These are phyloP conservation scores for Arthrobotrys musiformis DNA, from an alignment of 2,329 filamentous ascomycete genomes.

Conservation along the genomic window DNA sequence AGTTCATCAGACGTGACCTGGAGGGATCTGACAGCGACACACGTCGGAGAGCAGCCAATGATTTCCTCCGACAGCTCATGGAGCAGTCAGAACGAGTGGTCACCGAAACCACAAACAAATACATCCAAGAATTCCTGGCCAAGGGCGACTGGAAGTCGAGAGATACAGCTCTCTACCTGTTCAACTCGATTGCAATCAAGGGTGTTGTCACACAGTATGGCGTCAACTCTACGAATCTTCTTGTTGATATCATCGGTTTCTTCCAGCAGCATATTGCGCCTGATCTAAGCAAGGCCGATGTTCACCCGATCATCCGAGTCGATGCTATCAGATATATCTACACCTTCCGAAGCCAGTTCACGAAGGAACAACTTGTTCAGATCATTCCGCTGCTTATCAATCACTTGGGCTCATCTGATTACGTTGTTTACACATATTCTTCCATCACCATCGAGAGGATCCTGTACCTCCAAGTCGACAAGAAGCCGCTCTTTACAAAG, in stretches of 20 bases:
- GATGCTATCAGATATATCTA: constrained; percentile 99
- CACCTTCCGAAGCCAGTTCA: constrained; percentile 93
- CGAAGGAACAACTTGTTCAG: constrained; percentile 88
- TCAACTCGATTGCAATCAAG: constrained; percentile 92
- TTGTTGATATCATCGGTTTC: constrained; percentile 90
- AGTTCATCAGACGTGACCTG: constrained; percentile 93
- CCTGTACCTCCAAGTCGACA: constrained; percentile 80
- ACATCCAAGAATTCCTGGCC: constrained; percentile 84
- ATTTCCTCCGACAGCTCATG: constrained; percentile 89
- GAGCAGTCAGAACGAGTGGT: constrained; percentile 87
- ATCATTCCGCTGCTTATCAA: constrained; percentile 91
- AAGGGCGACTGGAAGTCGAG: constrained; percentile 90
- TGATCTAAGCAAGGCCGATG: constrained; percentile 79
- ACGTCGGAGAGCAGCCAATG: constrained; percentile 87
- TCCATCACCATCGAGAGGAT: constrained; percentile 96
- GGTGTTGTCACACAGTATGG: constrained; percentile 85
- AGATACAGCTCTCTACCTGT: constrained; percentile 97
- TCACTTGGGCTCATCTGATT: constrained; percentile 88
- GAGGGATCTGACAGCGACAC: constrained; percentile 98
- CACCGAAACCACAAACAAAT: constrained; percentile 84
- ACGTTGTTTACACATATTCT: constrained; percentile 97
- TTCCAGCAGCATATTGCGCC: constrained; percentile 91
- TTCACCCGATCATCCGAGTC: constrained; percentile 89
- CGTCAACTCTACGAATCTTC: constrained; percentile 87
- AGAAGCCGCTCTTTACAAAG: constrained; percentile 77